Percentiles rank a stretch among this genome's conserved stretches.
These are phyloP conservation scores for Scortechinia acanthostroma DNA, from an alignment of 2,329 filamentous ascomycete genomes.

Conservation along the genomic window DNA sequence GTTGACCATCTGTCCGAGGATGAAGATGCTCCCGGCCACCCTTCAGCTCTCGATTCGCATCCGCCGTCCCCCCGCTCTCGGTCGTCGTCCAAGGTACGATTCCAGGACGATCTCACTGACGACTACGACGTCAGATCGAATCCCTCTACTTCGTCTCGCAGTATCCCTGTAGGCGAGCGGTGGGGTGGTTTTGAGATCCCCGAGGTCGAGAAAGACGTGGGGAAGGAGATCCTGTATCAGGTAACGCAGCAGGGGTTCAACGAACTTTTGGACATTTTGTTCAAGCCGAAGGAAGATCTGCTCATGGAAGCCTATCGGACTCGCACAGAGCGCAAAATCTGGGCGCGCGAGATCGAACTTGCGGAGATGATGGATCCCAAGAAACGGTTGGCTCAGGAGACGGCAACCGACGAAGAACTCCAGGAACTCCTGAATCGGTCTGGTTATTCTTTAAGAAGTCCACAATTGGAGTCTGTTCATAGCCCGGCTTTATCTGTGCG, in stretches of 20 bases:
- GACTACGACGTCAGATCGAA: conserved; percentile 52
- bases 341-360: conserved; percentile 1
- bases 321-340: neutral
- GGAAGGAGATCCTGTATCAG: neutral
- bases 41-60: conserved; percentile 6
- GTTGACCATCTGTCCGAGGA: conserved; percentile 8
- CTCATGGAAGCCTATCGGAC: neutral
- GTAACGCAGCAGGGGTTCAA: conserved; percentile 1
- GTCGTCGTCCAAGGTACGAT: conserved; percentile 55
- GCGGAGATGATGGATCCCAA: neutral
- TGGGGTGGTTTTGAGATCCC: conserved; percentile 60
- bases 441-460: neutral
- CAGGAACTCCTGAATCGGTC: neutral
- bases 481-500: neutral
- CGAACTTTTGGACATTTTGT: neutral
- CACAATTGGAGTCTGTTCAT: neutral
- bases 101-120: conserved; percentile 38
- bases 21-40: conserved; percentile 14
- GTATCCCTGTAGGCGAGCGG: conserved; percentile 42
- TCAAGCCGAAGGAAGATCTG: conserved; percentile 1
- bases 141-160: conserved; percentile 42
- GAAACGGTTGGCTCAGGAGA: no score
- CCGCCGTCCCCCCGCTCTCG: conserved; percentile 34
- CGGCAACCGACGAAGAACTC: neutral
- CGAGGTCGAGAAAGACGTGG: conserved; percentile 29